These are phyloP conservation scores for Orbilia quercus DNA, from an alignment of 2,329 filamentous ascomycete species.

Conservation along the genomic window DNA sequence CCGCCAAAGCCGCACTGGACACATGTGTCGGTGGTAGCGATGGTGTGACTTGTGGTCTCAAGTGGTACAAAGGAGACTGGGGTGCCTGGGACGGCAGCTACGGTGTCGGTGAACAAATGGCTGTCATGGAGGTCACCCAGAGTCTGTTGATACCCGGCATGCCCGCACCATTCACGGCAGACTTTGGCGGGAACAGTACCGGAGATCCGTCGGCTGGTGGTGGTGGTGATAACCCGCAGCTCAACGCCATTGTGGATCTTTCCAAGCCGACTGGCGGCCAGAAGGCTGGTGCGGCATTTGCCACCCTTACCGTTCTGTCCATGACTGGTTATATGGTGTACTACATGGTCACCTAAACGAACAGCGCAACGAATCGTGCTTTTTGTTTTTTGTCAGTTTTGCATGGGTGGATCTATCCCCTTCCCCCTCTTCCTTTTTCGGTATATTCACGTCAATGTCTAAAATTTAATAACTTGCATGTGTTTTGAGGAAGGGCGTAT, in stretches of 20 bases:
- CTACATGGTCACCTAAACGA: conserved; percentile 50
- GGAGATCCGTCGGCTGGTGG: conserved; percentile 63
- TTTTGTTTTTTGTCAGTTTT: conserved; percentile 26
- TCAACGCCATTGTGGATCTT: conserved; percentile 50
- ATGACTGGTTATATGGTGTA: conserved; percentile 56
- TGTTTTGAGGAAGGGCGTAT: background rate
- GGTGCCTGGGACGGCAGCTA: conserved; percentile 64
- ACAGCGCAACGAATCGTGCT: conserved; percentile 38
- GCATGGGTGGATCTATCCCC: background rate
- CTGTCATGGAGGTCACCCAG: conserved; percentile 73
- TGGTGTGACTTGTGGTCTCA: conserved; percentile 70
- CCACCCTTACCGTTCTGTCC: conserved; percentile 49
- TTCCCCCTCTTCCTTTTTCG: background rate
- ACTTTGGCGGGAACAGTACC: conserved; percentile 71
- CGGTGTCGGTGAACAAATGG: conserved; percentile 73
- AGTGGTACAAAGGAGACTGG: conserved; percentile 71
- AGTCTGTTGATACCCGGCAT: conserved; percentile 68
- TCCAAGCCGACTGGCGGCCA: conserved; percentile 36
- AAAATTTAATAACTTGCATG: too few relatives aligned
- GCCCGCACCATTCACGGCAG: conserved; percentile 65
- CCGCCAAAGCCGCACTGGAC: conserved; percentile 69
- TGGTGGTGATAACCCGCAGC: conserved; percentile 49
- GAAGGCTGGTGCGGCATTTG: conserved; percentile 49
- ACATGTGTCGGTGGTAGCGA: conserved; percentile 70
- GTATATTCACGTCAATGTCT: background rate